phyloP scores from a whole-genome alignment of 2,329 filamentous ascomycete species.

The Talaromyces sp. region DNA sequence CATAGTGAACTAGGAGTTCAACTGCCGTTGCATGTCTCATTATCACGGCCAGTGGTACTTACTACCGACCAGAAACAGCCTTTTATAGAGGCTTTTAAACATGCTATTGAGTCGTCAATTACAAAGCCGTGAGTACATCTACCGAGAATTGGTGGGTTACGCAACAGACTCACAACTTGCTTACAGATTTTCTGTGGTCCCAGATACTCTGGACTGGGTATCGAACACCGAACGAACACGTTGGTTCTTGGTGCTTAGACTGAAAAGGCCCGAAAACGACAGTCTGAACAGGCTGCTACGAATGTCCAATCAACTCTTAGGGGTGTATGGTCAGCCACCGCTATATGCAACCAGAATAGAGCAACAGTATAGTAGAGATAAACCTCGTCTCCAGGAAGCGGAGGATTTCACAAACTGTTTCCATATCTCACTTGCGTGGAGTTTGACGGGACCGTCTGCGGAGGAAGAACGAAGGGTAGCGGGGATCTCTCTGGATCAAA shows the following conservation, averaged over 20 bases:
- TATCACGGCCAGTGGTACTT: conserved; percentile 77
- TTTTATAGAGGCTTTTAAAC: conserved; percentile 59
- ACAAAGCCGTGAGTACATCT: conserved; percentile 43
- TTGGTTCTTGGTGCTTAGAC: conserved; percentile 77
- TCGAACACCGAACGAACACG: conserved; percentile 64
- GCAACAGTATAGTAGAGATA: conserved; percentile 24
- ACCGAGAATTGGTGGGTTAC: background rate
- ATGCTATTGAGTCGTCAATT: conserved; percentile 40
- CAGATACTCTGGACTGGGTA: conserved; percentile 59
- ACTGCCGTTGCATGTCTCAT: conserved; percentile 81
- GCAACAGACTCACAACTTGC: conserved; percentile 14
- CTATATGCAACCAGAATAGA: conserved; percentile 55
- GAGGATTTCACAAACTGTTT: conserved; percentile 58
- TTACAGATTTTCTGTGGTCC: conserved; percentile 48
- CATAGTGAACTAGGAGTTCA: conserved; percentile 72
- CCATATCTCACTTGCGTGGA: conserved; percentile 90
- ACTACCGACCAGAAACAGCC: conserved; percentile 64
- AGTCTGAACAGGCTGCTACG: conserved; percentile 61
- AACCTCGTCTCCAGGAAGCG: conserved; percentile 11
- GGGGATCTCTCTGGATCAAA: conserved; percentile 24
- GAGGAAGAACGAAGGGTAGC: conserved; percentile 37
- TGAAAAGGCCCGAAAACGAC: conserved; percentile 49
- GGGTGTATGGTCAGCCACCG: conserved; percentile 60
- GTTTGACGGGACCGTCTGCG: conserved; percentile 53
- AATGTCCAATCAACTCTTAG: conserved; percentile 62